These are phyloP conservation scores for Phycomyces blakesleeanus DNA, from an alignment of 192 early-diverging fungal species.

Conservation along the genomic window DNA sequence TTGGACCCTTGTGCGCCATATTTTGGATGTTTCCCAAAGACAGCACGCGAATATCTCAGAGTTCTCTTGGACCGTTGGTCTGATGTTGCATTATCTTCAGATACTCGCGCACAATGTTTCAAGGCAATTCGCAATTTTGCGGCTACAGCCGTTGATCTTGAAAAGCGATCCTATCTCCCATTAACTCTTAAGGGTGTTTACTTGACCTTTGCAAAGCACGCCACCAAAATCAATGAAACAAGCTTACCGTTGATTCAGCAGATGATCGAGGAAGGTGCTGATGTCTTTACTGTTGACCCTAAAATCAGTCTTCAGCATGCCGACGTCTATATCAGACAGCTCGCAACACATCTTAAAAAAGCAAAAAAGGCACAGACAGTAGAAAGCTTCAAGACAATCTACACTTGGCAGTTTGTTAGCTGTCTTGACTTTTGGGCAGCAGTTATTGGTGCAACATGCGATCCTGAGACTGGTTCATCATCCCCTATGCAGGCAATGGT, in stretches of 20 bases:
- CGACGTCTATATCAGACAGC: constrained; percentile 85
- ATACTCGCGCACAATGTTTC: constrained; percentile 72
- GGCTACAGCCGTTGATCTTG: constrained; percentile 12
- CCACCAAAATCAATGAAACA: constrained; percentile 66
- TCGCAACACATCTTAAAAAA: constrained; percentile 84
- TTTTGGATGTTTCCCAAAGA: constrained; percentile 79
- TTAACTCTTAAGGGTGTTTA: constrained; percentile 73
- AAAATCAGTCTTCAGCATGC: constrained; percentile 82
- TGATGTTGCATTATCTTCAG: constrained; percentile 44
- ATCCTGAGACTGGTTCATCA: constrained; percentile 33
- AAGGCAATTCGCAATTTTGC: constrained; percentile 54
- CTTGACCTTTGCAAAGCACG: constrained; percentile 68
- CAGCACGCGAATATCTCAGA: constrained; percentile 75
- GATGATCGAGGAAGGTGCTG: constrained; percentile 89
- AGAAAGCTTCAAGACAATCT: constrained; percentile 81
- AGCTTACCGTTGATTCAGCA: constrained; percentile 76
- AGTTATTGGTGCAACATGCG: constrained; percentile 69
- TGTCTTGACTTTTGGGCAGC: constrained; percentile 85
- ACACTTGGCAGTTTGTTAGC: constrained; percentile 95
- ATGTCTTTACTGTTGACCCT: constrained; percentile 73
- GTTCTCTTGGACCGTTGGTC: constrained; percentile 55
- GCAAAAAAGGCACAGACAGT: constrained; percentile 80
- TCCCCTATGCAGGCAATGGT: constrained; percentile 56
- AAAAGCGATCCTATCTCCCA: constrained; percentile 16
- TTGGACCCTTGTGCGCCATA: constrained; percentile 68